phyloP scores from a whole-genome alignment of 2,329 filamentous ascomycete species.

The Diaporthe citri region DNA sequence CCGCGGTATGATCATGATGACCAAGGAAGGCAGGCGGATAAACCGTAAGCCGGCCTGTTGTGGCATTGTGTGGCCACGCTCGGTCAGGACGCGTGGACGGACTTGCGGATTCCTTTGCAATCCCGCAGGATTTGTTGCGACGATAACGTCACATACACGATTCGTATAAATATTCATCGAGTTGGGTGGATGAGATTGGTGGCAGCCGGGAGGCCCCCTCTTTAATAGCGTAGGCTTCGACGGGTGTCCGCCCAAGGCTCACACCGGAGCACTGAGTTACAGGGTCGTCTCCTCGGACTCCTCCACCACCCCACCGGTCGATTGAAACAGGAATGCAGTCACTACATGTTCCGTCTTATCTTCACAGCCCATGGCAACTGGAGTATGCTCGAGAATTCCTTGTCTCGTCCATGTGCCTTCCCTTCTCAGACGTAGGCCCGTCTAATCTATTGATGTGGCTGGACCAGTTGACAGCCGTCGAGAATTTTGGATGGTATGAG shows the following conservation, averaged over 20 bases:
- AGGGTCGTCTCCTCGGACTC: conserved; percentile 16
- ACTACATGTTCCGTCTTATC: conserved; percentile 19
- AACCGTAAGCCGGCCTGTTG: neutral
- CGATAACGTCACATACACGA: conserved; percentile 11
- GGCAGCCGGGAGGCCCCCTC: neutral
- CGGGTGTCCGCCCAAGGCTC: neutral
- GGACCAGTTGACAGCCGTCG: conserved; percentile 26
- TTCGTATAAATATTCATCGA: neutral
- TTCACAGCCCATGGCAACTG: conserved; percentile 1
- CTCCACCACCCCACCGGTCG: conserved; percentile 17
- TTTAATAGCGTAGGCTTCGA: neutral
- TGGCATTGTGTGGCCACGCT: neutral
- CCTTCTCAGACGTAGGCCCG: conserved; percentile 2
- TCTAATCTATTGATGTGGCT: neutral
- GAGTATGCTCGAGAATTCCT: neutral
- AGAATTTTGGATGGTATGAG: conserved; percentile 9
- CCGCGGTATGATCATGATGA: neutral
- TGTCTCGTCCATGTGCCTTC: conserved; percentile 12
- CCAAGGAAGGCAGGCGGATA: neutral
- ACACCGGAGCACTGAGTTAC: neutral
- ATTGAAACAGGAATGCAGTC: conserved; percentile 14
- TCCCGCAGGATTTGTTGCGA: conserved; percentile 8
- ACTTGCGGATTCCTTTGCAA: conserved; percentile 5
- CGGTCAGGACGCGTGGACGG: conserved; percentile 14
- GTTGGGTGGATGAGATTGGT: neutral